A percentile compares a stretch with the other conserved stretches of the same genome.
These are phyloP conservation scores for Camellia lanceoleosa DNA, from an alignment of 148 eudicot genomes.

Conservation along the genomic window DNA sequence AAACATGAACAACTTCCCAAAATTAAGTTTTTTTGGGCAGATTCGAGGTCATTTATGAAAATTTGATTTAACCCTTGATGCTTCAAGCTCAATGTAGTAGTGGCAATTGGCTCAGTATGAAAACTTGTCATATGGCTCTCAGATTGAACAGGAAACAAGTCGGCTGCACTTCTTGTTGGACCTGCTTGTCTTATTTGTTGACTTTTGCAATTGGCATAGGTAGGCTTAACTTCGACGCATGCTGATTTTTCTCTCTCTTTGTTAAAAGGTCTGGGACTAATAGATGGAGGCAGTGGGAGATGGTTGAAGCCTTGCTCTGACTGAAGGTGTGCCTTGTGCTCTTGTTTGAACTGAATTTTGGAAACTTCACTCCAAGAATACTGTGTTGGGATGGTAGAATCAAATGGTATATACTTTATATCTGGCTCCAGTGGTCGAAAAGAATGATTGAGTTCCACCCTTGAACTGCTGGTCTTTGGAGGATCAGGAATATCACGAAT, in stretches of 20 bases:
- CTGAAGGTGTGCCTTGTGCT: slow-evolving; percentile 31
- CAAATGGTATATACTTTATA: slow-evolving; percentile 35
- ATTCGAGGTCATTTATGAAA: slow-evolving; percentile 30
- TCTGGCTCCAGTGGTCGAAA: slow-evolving; percentile 37
- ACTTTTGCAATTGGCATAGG: slow-evolving; percentile 17
- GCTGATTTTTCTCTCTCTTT: slow-evolving; percentile 29
- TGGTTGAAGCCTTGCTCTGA: slow-evolving; percentile 34
- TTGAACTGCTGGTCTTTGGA: slow-evolving; percentile 39
- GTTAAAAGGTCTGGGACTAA: slow-evolving; percentile 32
- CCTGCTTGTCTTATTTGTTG: slow-evolving; percentile 23
- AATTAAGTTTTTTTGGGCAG: slow-evolving; percentile 31
- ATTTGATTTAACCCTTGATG: slow-evolving; percentile 32
- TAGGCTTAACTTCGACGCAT: slow-evolving; percentile 28
- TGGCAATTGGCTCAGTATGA: slow-evolving; percentile 31
- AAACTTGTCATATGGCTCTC: slow-evolving; percentile 24
- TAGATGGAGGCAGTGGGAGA: slow-evolving; percentile 24
- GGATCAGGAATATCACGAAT: slow-evolving; percentile 34
- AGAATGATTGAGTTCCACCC: slow-evolving; percentile 26
- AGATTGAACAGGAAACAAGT: slow-evolving; percentile 26
- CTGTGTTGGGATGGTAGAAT: slow-evolving; percentile 27
- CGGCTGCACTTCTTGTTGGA: slow-evolving; percentile 20
- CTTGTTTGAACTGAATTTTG: slow-evolving; percentile 45
- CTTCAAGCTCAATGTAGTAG: slow-evolving; percentile 29
- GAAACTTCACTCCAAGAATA: slow-evolving; percentile 42
- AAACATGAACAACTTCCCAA: slow-evolving; percentile 33